phyloP scores from a whole-genome alignment of 345 rosid species.

The Camelina hispida region DNA sequence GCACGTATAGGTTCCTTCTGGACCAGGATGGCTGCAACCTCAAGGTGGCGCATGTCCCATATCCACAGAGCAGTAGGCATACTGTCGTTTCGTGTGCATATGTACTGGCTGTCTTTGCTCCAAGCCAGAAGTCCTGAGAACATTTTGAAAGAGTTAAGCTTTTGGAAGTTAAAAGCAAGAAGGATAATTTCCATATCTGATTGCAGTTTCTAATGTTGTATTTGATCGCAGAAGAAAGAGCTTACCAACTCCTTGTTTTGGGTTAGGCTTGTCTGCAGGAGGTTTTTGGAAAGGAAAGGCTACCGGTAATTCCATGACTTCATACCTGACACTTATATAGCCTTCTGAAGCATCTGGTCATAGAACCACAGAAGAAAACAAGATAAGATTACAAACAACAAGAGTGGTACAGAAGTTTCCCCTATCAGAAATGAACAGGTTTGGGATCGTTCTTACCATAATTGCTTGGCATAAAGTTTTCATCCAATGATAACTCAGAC shows the following conservation, averaged over 20 bases:
- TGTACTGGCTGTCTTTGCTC: slow-evolving; percentile 89
- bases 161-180: not conserved
- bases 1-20: slow-evolving; percentile 92
- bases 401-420: not conserved
- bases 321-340: slow-evolving; percentile 75
- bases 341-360: slow-evolving; percentile 69
- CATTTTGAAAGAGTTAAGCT: slow-evolving; percentile 21
- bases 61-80: slow-evolving; percentile 94
- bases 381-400: not conserved
- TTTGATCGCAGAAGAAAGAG: slow-evolving; percentile 23
- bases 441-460: slow-evolving; percentile 54
- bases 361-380: not conserved
- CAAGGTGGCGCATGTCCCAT: slow-evolving; percentile 85
- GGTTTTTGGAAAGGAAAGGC: slow-evolving; percentile 85
- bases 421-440: not conserved
- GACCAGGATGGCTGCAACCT: slow-evolving; percentile 86
- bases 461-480: slow-evolving; percentile 72
- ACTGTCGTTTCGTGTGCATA: slow-evolving; percentile 86
- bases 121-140: slow-evolving; percentile 84
- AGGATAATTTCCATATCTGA: not conserved
- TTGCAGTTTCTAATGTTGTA: slow-evolving; percentile 11
- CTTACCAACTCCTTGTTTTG: slow-evolving; percentile 97
- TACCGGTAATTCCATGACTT: slow-evolving; percentile 80
- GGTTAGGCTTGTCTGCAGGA: slow-evolving; percentile 87
- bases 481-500: slow-evolving; percentile 74